A percentile compares a stretch with the other conserved stretches of the same genome.
phyloP scores from a whole-genome alignment of 768 basidiomycete species.

The Dendrothele bispora region DNA sequence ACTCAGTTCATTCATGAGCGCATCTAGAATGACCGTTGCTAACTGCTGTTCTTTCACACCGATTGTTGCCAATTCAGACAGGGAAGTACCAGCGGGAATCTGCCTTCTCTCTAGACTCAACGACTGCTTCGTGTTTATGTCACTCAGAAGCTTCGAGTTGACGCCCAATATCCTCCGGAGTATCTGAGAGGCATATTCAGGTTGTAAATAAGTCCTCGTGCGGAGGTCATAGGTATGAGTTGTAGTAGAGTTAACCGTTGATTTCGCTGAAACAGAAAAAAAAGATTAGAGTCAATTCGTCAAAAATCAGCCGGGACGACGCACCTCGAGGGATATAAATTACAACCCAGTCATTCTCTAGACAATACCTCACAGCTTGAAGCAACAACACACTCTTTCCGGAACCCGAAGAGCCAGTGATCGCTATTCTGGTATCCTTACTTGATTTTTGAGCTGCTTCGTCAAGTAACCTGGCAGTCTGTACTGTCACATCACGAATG shows the following conservation, averaged over 20 bases:
- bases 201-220: slow-evolving; percentile 77
- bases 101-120: slow-evolving; percentile 45
- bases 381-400: slow-evolving; percentile 82
- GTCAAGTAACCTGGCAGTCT: slow-evolving; percentile 52
- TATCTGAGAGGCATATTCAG: slow-evolving; percentile 59
- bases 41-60: slow-evolving; percentile 52
- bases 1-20: slow-evolving; percentile 61
- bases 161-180: slow-evolving; percentile 61
- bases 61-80: slow-evolving; percentile 57
- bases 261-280: slow-evolving; percentile 35
- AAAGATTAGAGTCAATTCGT: neutral
- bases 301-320: slow-evolving; percentile 12
- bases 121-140: slow-evolving; percentile 40
- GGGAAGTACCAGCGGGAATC: slow-evolving; percentile 45
- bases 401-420: slow-evolving; percentile 72
- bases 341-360: slow-evolving; percentile 72
- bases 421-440: slow-evolving; percentile 51
- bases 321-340: slow-evolving; percentile 81
- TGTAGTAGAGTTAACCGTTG: slow-evolving; percentile 74
- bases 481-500: slow-evolving; percentile 65
- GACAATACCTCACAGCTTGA: slow-evolving; percentile 72
- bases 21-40: slow-evolving; percentile 57
- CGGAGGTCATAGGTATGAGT: slow-evolving; percentile 72
- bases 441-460: slow-evolving; percentile 49
- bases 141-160: slow-evolving; percentile 47